These are phyloP conservation scores for Allodekkera sacchari DNA, from an alignment of 805 yeast genomes.

Conservation along the genomic window DNA sequence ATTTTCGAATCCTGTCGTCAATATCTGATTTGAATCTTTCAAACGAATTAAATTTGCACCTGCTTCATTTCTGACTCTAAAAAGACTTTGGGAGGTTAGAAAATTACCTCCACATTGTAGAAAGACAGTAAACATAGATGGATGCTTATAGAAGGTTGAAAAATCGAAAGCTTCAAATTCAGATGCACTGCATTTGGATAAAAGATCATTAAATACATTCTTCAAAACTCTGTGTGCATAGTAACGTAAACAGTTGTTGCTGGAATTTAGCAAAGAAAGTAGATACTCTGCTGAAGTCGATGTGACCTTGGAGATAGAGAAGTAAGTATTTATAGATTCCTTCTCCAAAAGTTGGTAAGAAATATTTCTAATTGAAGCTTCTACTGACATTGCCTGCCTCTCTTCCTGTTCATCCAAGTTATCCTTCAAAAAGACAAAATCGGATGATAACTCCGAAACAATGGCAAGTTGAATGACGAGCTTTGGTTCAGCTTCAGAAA, in stretches of 20 bases:
- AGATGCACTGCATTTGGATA: conserved; percentile 17
- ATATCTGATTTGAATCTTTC: conserved; percentile 30
- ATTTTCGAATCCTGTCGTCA: conserved; percentile 35
- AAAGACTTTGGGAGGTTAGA: conserved; percentile 30
- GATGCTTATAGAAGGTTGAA: conserved; percentile 24
- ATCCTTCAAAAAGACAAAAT: conserved; percentile 25
- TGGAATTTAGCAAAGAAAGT: conserved; percentile 11
- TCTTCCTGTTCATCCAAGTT: too few species aligned
- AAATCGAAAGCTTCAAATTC: conserved; percentile 21
- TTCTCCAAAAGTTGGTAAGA: too few species aligned
- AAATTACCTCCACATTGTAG: conserved; percentile 28
- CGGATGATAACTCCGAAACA: conserved; percentile 29
- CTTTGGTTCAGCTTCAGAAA: conserved; percentile 2
- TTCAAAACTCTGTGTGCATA: conserved; percentile 31
- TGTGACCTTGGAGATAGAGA: too few species aligned
- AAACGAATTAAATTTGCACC: conserved; percentile 60
- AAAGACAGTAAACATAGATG: conserved; percentile 28
- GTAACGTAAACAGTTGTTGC: conserved; percentile 8
- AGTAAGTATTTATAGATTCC: too few species aligned
- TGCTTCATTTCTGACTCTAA: conserved; percentile 48
- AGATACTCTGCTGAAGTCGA: neutral
- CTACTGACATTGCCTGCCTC: too few species aligned
- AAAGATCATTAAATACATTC: conserved; percentile 20
- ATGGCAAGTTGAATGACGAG: conserved; percentile 19
- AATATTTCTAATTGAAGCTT: too few species aligned